Conservation (phyloP, 495 filamentous ascomycete genomes). For the Aspergillus bridgeri region DNA sequence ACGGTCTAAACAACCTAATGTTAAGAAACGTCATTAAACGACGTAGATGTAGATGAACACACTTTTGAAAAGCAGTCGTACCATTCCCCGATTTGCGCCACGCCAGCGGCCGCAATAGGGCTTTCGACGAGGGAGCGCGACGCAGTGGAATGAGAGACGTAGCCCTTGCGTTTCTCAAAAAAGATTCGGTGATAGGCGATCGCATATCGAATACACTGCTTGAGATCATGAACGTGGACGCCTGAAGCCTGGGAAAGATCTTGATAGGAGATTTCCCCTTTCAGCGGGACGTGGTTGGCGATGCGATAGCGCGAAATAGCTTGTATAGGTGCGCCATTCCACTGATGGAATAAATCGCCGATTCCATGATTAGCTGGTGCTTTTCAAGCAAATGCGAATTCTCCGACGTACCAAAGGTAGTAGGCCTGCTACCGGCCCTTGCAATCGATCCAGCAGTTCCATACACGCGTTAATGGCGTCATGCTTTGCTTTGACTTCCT, state of each 20-base stretch:
- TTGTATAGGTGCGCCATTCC: conserved; percentile 19
- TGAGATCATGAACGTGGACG: conserved; percentile 44
- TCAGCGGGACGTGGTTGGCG: conserved; percentile 24
- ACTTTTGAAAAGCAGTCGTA: background rate
- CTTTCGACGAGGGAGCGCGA: background rate
- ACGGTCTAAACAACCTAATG: background rate
- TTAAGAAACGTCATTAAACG: background rate
- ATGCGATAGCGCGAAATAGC: conserved; percentile 33
- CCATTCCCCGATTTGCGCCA: background rate
- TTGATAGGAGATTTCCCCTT: conserved; percentile 38
- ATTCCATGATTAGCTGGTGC: background rate
- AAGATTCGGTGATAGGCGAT: conserved; percentile 54
- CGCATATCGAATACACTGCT: conserved; percentile 50
- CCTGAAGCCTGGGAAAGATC: conserved; percentile 39
- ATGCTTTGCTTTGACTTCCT: background rate
- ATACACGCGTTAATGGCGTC: conserved; percentile 1
- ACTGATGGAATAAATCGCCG: background rate
- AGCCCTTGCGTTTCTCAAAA: conserved; percentile 42
- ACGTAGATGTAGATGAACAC: background rate
- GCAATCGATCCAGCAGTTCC: conserved; percentile 16
- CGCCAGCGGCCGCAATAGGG: background rate
- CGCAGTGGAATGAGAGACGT: conserved; percentile 44
- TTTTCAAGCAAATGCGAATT: background rate
- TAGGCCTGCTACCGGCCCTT: conserved; percentile 14
- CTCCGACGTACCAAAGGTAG: conserved; percentile 11